Evolutionary conservation across 768 basidiomycete genomes (phyloP), one percentile per base, ranked within the genome.

Genomic region (Cantharellus cinnabarinus): DNA sequence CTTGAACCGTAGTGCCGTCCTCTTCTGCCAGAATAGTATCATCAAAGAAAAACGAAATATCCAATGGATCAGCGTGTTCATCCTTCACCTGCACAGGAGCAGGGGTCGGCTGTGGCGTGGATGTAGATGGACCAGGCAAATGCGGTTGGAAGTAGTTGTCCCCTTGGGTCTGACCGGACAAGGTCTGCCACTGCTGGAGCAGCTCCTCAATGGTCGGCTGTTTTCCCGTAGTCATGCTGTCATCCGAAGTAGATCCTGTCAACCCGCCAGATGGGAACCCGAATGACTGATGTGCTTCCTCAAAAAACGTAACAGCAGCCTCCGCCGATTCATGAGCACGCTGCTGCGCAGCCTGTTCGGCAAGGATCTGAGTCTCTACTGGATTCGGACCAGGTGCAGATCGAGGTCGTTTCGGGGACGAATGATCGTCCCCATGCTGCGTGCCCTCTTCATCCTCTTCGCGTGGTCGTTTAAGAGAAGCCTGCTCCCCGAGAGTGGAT

Each of bases 21-120:
- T 61, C 60, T 2, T 62, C 34, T 2, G 61, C 52, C 37, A 55
- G 50, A n/a, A 41, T 41, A 38, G 37, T 54, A 14, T 41, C 40
- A 41, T 62, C 61, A 51, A 62, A 56, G 41, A 57, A 41, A 44
- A 50, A 57, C 14, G 3, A 61, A 29, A 61, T 63, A 52, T 62
- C 62, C 42, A 57, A n/a, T 5, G 34, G 60, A 1, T 54, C 52
- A 37, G 52, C 10, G 10, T 54, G 14, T 37, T 54, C 35, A 48
- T 10, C 10, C 29, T 48, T 48, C 44, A 29, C 44, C 29, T 48
- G 10, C 29, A 10, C 44, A 48, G 10, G 10, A 10, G 10, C 29
- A 29, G 44, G 44, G 10, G 44, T 48, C 44, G 10, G 35, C 52
- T 37, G 29, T 10, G 44, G 14, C 52, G 52, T 14, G 10, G 52